These are phyloP conservation scores for Elongisporangium anandrum DNA, from an alignment of 352 stramenopile genomes.

Conservation along the genomic window DNA sequence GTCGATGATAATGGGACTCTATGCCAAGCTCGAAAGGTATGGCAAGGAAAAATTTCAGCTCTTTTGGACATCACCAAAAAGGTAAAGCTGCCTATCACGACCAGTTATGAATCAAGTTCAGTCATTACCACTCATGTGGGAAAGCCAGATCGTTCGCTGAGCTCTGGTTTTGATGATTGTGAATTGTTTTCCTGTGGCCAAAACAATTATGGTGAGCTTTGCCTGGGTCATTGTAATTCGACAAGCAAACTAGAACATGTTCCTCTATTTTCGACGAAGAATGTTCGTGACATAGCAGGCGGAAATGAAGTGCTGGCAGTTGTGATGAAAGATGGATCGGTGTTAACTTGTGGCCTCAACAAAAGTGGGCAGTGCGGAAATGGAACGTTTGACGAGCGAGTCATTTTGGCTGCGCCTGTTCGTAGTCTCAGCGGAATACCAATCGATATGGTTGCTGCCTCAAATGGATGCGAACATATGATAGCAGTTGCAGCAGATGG, in stretches of 20 bases:
- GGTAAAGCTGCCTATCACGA: constrained; percentile 14
- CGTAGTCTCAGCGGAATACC: constrained; percentile 54
- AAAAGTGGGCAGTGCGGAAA: constrained; percentile 88
- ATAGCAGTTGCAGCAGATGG: constrained; percentile 73
- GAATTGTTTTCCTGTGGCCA: constrained; percentile 86
- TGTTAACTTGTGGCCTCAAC: constrained; percentile 84
- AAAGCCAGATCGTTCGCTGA: constrained; percentile 8
- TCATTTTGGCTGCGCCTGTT: constrained; percentile 72
- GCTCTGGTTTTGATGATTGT: constrained; percentile 66
- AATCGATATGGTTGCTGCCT: constrained; percentile 70
- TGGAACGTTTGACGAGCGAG: constrained; percentile 82
- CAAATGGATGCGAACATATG: constrained; percentile 88
- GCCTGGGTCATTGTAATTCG: constrained; percentile 82
- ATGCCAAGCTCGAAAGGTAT: constrained; percentile 46
- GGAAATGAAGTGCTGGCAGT: constrained; percentile 85
- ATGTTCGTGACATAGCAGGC: constrained; percentile 58
- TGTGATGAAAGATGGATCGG: constrained; percentile 75
- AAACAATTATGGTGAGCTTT: constrained; percentile 88
- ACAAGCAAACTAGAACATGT: constrained; percentile 85
- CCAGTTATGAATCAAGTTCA: constrained; percentile 1
- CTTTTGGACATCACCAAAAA: constrained; percentile 32
- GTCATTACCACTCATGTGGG: background rate
- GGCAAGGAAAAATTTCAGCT: constrained; percentile 42
- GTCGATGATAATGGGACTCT: constrained; percentile 28
- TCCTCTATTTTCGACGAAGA: constrained; percentile 80